Evolutionary conservation across 169 alveolate species (phyloP).

Genomic region (Eimeria necatrix): DNA sequence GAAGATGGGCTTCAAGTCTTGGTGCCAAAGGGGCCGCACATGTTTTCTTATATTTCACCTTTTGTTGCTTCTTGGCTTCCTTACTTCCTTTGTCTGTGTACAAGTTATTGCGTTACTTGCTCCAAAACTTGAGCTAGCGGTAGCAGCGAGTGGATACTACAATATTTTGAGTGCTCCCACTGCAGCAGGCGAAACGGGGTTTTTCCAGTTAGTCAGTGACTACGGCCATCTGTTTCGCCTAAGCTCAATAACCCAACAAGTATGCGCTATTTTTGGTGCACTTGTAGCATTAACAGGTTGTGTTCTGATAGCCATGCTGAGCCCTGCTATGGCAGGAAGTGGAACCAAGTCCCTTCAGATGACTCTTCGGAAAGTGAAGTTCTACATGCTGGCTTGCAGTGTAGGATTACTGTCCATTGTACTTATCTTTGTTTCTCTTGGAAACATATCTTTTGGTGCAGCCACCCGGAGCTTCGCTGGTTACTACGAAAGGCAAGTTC

Average conservation of each 20-base stretch:
- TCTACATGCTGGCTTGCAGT: slow-evolving; percentile 27
- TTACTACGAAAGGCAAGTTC: slow-evolving; percentile 67
- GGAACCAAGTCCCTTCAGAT: slow-evolving; percentile 41
- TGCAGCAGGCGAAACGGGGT: slow-evolving; percentile 1
- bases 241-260: not conserved
- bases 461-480: slow-evolving; percentile 64
- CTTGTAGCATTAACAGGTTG: slow-evolving; percentile 27
- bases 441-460: slow-evolving; percentile 62
- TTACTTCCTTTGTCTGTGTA: slow-evolving; percentile 47
- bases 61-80: slow-evolving; percentile 14
- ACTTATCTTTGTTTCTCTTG: slow-evolving; percentile 57
- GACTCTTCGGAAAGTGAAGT: slow-evolving; percentile 57
- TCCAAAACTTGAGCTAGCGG: slow-evolving; percentile 17
- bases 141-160: slow-evolving; percentile 36
- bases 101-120: slow-evolving; percentile 34
- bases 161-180: not conserved
- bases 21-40: slow-evolving; percentile 42
- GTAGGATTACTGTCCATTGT: slow-evolving; percentile 47
- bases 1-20: not conserved
- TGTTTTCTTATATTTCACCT: slow-evolving; percentile 1
- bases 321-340: slow-evolving; percentile 37
- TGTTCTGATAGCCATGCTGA: slow-evolving; percentile 18
- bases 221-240: slow-evolving; percentile 13
- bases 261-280: not conserved
- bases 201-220: slow-evolving; percentile 1